Percentiles rank a stretch among this genome's conserved stretches.
phyloP scores from a whole-genome alignment of 2,329 filamentous ascomycete species.

The Colletotrichum destructivum region DNA sequence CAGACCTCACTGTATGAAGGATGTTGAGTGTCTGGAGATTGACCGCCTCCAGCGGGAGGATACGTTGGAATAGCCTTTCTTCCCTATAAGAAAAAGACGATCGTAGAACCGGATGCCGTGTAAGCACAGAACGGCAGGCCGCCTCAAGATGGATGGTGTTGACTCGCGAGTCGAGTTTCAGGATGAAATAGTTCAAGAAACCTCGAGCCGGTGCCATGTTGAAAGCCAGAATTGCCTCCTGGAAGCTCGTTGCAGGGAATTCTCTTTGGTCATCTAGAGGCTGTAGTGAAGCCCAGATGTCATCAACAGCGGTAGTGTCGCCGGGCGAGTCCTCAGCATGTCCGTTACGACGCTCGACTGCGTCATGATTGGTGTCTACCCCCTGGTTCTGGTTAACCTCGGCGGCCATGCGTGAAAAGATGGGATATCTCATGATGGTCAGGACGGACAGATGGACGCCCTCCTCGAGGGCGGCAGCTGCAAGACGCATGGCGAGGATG shows the following conservation, averaged over 20 bases:
- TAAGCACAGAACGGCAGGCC: not conserved
- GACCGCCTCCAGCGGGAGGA: not conserved
- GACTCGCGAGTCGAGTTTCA: not conserved
- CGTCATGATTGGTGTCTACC: too few relatives aligned
- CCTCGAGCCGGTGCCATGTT: not conserved
- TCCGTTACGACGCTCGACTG: too few relatives aligned
- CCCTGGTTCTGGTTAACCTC: too few relatives aligned
- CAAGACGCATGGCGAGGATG: constrained; percentile 6
- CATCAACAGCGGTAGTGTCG: too few relatives aligned
- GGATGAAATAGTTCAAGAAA: constrained; percentile 4
- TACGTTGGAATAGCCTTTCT: not conserved
- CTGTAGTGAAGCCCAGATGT: too few relatives aligned
- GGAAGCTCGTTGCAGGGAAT: constrained; percentile 3
- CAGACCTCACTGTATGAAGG: too few relatives aligned
- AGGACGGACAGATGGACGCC: not conserved
- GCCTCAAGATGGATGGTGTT: not conserved
- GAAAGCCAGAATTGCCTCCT: not conserved
- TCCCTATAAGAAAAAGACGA: not conserved
- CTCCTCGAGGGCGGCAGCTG: not conserved
- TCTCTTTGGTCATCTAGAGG: not conserved
- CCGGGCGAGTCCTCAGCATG: too few relatives aligned
- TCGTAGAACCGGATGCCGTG: not conserved
- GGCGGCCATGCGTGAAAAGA: not conserved
- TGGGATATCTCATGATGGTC: not conserved
- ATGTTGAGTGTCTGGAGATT: not conserved